Evolutionary conservation across 805 yeast species (phyloP), one percentile per base, ranked within the genome.

Genomic region (Wickerhamomyces queroliae): DNA sequence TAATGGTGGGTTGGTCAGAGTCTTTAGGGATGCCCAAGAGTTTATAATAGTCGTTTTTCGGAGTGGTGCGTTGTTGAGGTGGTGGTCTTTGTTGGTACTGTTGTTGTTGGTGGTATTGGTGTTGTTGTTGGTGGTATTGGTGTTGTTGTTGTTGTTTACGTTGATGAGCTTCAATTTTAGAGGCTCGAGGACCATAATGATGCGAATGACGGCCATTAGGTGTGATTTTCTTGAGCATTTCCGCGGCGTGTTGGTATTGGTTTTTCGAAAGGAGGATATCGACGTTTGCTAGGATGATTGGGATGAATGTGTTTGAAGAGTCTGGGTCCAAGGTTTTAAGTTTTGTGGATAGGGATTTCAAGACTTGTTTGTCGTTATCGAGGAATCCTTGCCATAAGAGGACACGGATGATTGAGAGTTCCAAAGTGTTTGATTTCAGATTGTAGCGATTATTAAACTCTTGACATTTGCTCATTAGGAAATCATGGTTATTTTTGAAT

Each of bases 1-100:
- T 86, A 45, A 91, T 81, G 7, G 84, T 82, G 42, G 73, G 71
- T 1, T 77, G 80, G 41, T 76, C 78, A 0, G 97, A 95, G 45
- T 74, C 74, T 41, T 70, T 66, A 0, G 78, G 48, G 6, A 91
- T 72, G 12, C 80, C 95, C 15, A 91, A 63, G 3, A 84, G 70
- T 53, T 86, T 85, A 61, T 91, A 91, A 54, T 85, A 86, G 53
- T 91, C 95, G 45, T 77, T 77, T 36, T 70, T 62, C 8, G 67
- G 58, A 4, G 49, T 37, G 11, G 48, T 42, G 10, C 61, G 61
- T 13, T 51, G 53, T 27, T 48, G 53, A 4, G 50, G 63, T 19
- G 55, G 63, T 19, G 58, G 66, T 19, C 56, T 65, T 15, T 63
- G 69, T 7, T 52, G 56, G 24, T 55, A 64, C 22, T 62, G 68